Base-by-base conservation (phyloP, 805 yeast genomes). In the Pichia nanzhaoensis region DNA sequence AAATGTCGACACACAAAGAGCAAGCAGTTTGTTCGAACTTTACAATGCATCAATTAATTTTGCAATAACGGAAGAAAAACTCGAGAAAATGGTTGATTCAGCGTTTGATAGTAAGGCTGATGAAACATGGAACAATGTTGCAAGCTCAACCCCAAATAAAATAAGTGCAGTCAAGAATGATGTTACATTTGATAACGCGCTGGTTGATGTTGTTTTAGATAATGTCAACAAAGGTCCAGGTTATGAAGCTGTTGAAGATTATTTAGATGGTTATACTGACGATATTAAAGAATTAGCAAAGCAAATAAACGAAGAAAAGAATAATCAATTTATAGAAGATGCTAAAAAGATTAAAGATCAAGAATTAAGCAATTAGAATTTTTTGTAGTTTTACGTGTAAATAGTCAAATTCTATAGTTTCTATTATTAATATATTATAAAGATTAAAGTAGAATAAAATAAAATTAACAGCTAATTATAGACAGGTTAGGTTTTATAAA, bases 41-140 rank as follows among this genome's bases (percentile, higher is more conserved):
- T 88, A 85, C 63, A 87, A 87, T 56, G 75, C 80, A 2, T 68
- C 91, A 1, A 72, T 75, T 22, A 69, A 73, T 37, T 89, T 78
- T 64, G 84, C 88, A 54, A 77, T 86, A 34, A 82, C 82, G 27
- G 95, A 84, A 62, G 75, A 71, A 41, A 79, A 78, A 60, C 70
- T 84, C 49, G 75, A 73, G 36, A 66, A 63, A 18, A 77, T 81
- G 42, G 75, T 84, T 36, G 75, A 73, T 40, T 69, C 69, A 44
- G 81, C 87, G 40, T 77, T 82, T 49, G 54, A 56, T 32, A 59
- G 55, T 33, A 73, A 71, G 48, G 52, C 63, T 65, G 46, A 61
- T 62, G 46, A 44, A 54, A 33, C 40, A n/a, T 51, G 54, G 54
- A 17, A 48, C 2, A 39, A 46, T 14, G 42, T 51, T 37, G 44